Base-by-base conservation (phyloP, 1,284 basidiomycete genomes). In the Afroboletus lepidellus region DNA sequence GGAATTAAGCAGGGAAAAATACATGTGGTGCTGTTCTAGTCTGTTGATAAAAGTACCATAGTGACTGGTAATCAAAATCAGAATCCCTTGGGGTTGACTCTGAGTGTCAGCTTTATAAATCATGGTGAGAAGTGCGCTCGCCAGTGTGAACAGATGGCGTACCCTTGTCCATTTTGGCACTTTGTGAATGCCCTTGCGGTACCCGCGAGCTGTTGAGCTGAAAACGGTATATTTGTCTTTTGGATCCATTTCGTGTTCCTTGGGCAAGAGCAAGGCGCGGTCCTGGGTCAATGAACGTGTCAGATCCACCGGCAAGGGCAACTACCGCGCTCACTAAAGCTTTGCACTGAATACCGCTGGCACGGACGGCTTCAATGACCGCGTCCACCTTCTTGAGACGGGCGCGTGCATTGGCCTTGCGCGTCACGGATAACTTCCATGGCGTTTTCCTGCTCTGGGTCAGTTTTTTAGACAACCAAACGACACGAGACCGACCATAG, bases 211-310 rank as follows among this genome's bases (percentile, higher is more conserved):
- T 46, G 82, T 85, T 20, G 83, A 78, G 48, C 82, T 86, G 72
- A 95, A 99, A 18, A 90, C 85, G 0, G 95, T 98, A 75, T 98
- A 99, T 73, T 99, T 99, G 77, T 99, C 95, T 72, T 79, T 80
- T 1, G 93, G 74, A 15, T 76, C 77, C 93, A 95, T 95, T 69
- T 94, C 90, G 57, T 86, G 77, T 69, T 96, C 91, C 66, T 91
- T 94, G 42, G 94, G 94, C 27, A 96, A 74, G 52, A 84, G 78
- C 37, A 94, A 73, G 5, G 88, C 91, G 54, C 77, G 76, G 37
- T 75, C 75, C 87, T 89, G 60, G 48, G 18, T 39, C 39, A 41
- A n/a, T 24, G 41, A 23, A n/a, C n/a, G 49, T 20, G 20, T 51
- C 36, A 46, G 20, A n/a, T 12, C 3, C 27, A 36, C 43, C 8